A percentile compares a stretch with the other conserved stretches of the same genome.
phyloP scores from a whole-genome alignment of 2,329 filamentous ascomycete genomes.

The Alternaria burnsii region DNA sequence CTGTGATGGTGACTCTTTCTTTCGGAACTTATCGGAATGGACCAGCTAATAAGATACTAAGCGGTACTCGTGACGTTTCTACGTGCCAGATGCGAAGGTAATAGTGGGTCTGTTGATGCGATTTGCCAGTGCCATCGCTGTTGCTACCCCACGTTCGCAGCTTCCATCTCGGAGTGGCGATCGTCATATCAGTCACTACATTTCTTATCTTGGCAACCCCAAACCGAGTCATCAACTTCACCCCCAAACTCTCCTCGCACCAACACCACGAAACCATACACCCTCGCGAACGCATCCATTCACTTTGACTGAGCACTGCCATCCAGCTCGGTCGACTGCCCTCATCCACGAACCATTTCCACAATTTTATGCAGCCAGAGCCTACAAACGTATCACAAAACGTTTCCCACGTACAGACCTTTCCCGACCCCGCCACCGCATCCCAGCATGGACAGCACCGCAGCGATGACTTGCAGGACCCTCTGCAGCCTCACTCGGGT shows the following conservation, averaged over 20 bases:
- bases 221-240: constrained; percentile 22
- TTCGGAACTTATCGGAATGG: constrained; percentile 14
- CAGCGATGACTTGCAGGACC: constrained; percentile 56
- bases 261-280: constrained; percentile 24
- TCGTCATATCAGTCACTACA: constrained; percentile 22
- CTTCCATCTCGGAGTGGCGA: constrained; percentile 17
- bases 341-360: constrained; percentile 41
- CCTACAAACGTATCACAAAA: constrained; percentile 60
- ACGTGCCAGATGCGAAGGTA: constrained; percentile 1
- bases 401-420: constrained; percentile 52
- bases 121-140: constrained; percentile 6
- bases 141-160: constrained; percentile 23
- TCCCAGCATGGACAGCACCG: constrained; percentile 68
- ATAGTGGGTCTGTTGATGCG: constrained; percentile 8
- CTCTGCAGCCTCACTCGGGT: constrained; percentile 51
- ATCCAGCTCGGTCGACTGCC: constrained; percentile 64
- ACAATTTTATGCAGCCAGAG: constrained; percentile 73
- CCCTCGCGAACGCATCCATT: constrained; percentile 30
- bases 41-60: constrained; percentile 5
- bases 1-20: neutral
- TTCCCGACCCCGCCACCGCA: constrained; percentile 47
- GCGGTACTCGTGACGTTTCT: constrained; percentile 3
- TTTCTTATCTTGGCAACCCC: constrained; percentile 19
- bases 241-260: constrained; percentile 11
- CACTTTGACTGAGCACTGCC: constrained; percentile 48